Base-by-base conservation (phyloP, 2,329 filamentous ascomycete genomes). In the Sordariomycetes sp. region DNA sequence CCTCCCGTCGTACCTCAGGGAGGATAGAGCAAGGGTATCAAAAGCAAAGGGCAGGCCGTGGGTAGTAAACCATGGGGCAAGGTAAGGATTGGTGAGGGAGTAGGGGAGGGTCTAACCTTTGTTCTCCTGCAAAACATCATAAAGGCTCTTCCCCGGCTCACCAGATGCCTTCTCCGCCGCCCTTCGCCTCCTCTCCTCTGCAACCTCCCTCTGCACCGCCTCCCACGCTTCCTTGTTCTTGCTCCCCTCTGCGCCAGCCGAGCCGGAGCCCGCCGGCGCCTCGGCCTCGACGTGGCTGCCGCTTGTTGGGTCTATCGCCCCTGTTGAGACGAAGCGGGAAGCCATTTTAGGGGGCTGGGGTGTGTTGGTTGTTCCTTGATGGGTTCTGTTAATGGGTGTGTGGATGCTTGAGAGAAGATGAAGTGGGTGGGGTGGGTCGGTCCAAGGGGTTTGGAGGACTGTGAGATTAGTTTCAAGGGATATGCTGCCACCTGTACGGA, bases 91-190 rank as follows among this genome's bases (percentile, higher is more conserved):
- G 24, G 24, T 17, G 34, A 42, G 12, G 12, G 15, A 1, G 12
- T 6, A n/a, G 22, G 36, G 25, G 17, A 32, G 59, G 22, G 51
- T 48, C 39, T 20, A 68, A 86, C 84, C 85, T 81, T 91, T 92
- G 70, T 94, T 94, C 51, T 85, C 88, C 70, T 92, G 85, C 55
- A 94, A 70, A 2, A 87, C 77, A 51, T 91, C 89, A 66, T 79
- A 94, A 32, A 94, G 74, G 55, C 78, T 84, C 69, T 79, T 84
- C 62, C 85, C 80, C 36, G 68, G 67, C 53, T 69, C 71, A 22
- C 71, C 67, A 1, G 72, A 73, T 39, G 69, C 69, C 60, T 68
- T 65, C 15, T 72, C 69, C 58, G 76, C 70, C 57, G 80, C 77
- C 34, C 79, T 76, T 59, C 81, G 77, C 61, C 70, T 72, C 45